A percentile compares a stretch with the other conserved stretches of the same genome.
Evolutionary conservation across 768 basidiomycete species (phyloP).

Genomic region (Ramaria sp.): DNA sequence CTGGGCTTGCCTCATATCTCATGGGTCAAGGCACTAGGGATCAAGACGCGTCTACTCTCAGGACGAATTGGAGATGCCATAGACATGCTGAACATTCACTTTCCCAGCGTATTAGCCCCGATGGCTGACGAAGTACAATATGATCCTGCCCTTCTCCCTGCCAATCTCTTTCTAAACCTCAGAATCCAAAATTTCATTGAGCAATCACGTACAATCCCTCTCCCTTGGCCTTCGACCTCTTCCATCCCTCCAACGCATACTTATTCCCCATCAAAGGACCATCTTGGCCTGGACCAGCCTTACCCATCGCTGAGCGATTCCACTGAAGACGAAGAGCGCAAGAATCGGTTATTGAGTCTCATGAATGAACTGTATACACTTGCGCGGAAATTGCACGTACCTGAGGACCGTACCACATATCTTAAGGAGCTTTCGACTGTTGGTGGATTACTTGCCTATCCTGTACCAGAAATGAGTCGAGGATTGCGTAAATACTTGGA

Average conservation of each 20-base stretch:
- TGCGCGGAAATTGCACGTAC: conserved; percentile 43
- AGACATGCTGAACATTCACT: conserved; percentile 54
- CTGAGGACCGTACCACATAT: conserved; percentile 51
- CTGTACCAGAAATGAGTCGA: conserved; percentile 58
- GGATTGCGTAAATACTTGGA: conserved; percentile 59
- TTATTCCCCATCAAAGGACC: conserved; percentile 5
- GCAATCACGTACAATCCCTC: conserved; percentile 62
- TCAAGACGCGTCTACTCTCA: conserved; percentile 55
- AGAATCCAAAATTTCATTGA: conserved; percentile 85
- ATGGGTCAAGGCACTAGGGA: conserved; percentile 35
- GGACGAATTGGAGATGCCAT: conserved; percentile 71
- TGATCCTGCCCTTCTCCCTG: conserved; percentile 68
- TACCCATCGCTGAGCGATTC: conserved; percentile 20
- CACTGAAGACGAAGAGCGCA: conserved; percentile 30
- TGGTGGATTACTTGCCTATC: conserved; percentile 74
- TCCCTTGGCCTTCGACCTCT: conserved; percentile 23
- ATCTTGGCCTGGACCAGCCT: conserved; percentile 11
- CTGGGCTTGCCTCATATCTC: conserved; percentile 8
- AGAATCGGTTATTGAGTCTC: background rate
- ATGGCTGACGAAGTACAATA: conserved; percentile 13
- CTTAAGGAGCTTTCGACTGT: conserved; percentile 64
- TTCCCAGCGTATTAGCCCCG: conserved; percentile 56
- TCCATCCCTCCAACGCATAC: conserved; percentile 8
- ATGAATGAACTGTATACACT: conserved; percentile 43
- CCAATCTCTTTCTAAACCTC: conserved; percentile 72